Conservation (phyloP, 331 rosid genomes). For the Stylosanthes scabra region DNA sequence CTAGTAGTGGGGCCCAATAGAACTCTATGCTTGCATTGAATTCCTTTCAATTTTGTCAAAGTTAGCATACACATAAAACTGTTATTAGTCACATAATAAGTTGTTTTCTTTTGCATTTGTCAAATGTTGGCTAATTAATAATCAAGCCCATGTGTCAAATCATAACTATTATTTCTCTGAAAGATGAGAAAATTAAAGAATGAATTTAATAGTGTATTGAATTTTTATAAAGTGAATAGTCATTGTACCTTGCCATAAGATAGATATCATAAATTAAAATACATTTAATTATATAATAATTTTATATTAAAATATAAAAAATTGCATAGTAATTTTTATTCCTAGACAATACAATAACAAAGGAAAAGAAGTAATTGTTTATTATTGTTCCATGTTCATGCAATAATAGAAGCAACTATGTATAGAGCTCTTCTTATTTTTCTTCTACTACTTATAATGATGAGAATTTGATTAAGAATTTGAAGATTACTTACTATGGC, state of each 20-base stretch:
- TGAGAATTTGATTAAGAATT: too few species aligned
- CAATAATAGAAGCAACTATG: not conserved
- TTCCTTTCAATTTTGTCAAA: slow-evolving; percentile 46
- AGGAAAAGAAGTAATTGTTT: too few species aligned
- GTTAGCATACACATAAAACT: not conserved
- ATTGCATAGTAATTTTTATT: too few species aligned
- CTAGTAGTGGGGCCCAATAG: slow-evolving; percentile 89
- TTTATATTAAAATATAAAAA: too few species aligned
- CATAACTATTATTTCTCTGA: not conserved
- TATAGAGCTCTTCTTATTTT: not conserved
- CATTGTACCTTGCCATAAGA: too few species aligned
- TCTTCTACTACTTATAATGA: not conserved
- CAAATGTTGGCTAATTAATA: not conserved
- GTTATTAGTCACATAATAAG: not conserved
- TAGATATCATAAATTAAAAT: too few species aligned
- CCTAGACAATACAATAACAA: too few species aligned
- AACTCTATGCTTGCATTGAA: slow-evolving; percentile 76
- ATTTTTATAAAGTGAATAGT: too few species aligned
- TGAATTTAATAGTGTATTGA: too few species aligned
- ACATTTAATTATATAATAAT: too few species aligned
- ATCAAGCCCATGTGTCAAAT: not conserved
- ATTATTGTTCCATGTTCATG: too few species aligned
- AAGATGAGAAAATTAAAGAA: not conserved
- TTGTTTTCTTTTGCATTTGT: not conserved
- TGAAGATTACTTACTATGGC: slow-evolving; percentile 60